Percentiles rank a stretch among this genome's conserved stretches.
Evolutionary conservation across 2,329 filamentous ascomycete genomes (phyloP).

Genomic region (Colletotrichum sp.): DNA sequence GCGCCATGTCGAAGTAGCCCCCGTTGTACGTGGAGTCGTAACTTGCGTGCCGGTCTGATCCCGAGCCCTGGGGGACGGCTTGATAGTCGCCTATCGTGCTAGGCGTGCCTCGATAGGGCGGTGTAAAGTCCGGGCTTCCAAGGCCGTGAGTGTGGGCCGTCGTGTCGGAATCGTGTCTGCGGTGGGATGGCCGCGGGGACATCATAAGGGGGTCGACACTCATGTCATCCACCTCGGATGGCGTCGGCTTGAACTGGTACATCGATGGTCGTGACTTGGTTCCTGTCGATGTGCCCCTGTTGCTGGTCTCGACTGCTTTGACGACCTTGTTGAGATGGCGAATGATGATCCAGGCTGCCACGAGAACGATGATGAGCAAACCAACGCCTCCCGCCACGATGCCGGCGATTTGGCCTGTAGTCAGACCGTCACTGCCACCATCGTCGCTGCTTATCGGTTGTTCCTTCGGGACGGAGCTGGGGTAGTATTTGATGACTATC

Average conservation of each 20-base stretch:
- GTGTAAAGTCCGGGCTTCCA: conserved; percentile 26
- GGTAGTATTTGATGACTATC: conserved; percentile 47
- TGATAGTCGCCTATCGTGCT: conserved; percentile 18
- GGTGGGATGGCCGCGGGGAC: conserved; percentile 27
- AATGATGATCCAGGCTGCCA: conserved; percentile 53
- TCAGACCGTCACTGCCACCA: conserved; percentile 37
- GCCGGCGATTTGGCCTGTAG: conserved; percentile 51
- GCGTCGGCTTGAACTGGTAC: conserved; percentile 41
- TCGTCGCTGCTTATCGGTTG: conserved; percentile 31
- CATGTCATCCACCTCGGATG: conserved; percentile 48
- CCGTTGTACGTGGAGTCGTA: conserved; percentile 29
- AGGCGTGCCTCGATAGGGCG: conserved; percentile 4
- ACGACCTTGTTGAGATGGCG: conserved; percentile 53
- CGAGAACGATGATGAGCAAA: conserved; percentile 52
- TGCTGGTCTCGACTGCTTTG: conserved; percentile 37
- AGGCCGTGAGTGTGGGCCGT: background rate
- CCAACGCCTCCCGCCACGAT: conserved; percentile 57
- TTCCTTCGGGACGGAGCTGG: conserved; percentile 47
- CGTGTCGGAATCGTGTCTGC: conserved; percentile 14
- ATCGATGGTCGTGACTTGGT: conserved; percentile 37
- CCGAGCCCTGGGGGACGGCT: conserved; percentile 16
- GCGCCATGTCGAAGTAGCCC: conserved; percentile 33
- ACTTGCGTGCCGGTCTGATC: conserved; percentile 30
- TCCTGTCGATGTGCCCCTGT: conserved; percentile 36
- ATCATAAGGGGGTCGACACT: conserved; percentile 46